A percentile compares a stretch with the other conserved stretches of the same genome.
phyloP scores from a whole-genome alignment of 1,284 basidiomycete genomes.

The Ceratobasidium sp. region DNA sequence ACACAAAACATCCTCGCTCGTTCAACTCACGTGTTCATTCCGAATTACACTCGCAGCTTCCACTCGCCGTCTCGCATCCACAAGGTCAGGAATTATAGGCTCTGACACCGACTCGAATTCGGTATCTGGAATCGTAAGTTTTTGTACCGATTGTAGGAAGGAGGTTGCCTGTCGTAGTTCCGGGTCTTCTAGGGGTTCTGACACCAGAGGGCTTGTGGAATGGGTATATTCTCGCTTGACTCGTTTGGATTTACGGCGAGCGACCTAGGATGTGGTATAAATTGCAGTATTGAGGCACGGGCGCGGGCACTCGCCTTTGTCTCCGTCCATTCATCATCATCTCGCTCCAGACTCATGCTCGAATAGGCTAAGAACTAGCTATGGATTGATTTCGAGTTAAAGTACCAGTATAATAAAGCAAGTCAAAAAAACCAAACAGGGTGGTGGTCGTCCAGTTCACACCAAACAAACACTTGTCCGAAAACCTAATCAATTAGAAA shows the following conservation, averaged over 20 bases:
- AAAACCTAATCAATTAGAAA: background rate
- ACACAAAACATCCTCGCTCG: too few species aligned
- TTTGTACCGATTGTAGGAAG: constrained; percentile 6
- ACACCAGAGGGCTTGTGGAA: background rate
- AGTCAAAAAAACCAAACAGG: background rate
- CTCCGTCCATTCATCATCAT: background rate
- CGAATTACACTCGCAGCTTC: background rate
- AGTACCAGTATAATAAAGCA: background rate
- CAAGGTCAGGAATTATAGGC: background rate
- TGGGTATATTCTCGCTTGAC: background rate
- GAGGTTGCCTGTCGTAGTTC: constrained; percentile 3
- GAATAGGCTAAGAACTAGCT: background rate
- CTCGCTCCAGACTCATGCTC: background rate
- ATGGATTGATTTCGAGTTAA: background rate
- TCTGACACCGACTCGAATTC: constrained; percentile 1
- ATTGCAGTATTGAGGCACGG: background rate
- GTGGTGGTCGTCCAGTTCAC: background rate
- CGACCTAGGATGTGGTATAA: background rate
- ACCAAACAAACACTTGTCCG: background rate
- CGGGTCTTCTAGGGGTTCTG: background rate
- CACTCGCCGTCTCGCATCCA: background rate
- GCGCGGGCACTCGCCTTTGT: background rate
- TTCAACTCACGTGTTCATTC: constrained; percentile 21
- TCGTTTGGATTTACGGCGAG: constrained; percentile 22
- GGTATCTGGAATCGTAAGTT: background rate